A percentile compares a stretch with the other conserved stretches of the same genome.
These are phyloP conservation scores for Trichoderma lentiforme DNA, from an alignment of 2,329 filamentous ascomycete species.

Conservation along the genomic window DNA sequence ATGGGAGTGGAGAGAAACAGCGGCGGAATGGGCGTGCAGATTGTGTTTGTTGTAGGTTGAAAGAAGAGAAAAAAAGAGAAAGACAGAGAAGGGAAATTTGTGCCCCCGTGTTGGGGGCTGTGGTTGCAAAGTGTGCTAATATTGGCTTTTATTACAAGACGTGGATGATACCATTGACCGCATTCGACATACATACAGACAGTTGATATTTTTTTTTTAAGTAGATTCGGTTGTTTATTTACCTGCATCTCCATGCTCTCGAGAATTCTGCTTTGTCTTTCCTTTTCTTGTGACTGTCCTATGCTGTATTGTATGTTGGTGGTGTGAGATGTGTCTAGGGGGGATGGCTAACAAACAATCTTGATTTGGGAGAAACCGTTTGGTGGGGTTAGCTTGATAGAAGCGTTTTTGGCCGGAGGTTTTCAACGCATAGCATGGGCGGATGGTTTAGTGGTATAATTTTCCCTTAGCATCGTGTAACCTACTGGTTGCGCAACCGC, in stretches of 20 bases:
- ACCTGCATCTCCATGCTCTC: slow-evolving; percentile 8
- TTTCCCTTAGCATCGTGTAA: slow-evolving; percentile 18
- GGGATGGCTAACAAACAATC: not conserved
- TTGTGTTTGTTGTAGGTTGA: not conserved
- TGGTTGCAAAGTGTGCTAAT: slow-evolving; percentile 23
- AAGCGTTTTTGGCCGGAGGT: not conserved
- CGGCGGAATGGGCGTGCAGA: not conserved
- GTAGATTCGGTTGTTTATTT: slow-evolving; percentile 13
- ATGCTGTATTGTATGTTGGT: not conserved
- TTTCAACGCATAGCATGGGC: not conserved
- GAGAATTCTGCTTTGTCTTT: not conserved
- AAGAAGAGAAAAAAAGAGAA: not conserved
- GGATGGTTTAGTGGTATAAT: slow-evolving; percentile 20
- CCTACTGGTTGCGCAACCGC: not conserved
- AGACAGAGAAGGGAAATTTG: slow-evolving; percentile 9
- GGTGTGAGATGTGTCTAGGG: not conserved
- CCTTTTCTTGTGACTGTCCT: not conserved
- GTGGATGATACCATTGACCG: slow-evolving; percentile 44
- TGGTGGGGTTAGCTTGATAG: not conserved
- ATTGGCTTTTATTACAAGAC: slow-evolving; percentile 30
- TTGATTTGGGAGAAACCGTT: not conserved
- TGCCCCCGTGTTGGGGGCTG: not conserved
- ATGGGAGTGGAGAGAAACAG: slow-evolving; percentile 16
- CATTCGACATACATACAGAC: slow-evolving; percentile 28
- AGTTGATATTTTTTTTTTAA: slow-evolving; percentile 10